These are phyloP conservation scores for Talaromyces atroroseus DNA, from an alignment of 2,329 filamentous ascomycete genomes.

Conservation along the genomic window DNA sequence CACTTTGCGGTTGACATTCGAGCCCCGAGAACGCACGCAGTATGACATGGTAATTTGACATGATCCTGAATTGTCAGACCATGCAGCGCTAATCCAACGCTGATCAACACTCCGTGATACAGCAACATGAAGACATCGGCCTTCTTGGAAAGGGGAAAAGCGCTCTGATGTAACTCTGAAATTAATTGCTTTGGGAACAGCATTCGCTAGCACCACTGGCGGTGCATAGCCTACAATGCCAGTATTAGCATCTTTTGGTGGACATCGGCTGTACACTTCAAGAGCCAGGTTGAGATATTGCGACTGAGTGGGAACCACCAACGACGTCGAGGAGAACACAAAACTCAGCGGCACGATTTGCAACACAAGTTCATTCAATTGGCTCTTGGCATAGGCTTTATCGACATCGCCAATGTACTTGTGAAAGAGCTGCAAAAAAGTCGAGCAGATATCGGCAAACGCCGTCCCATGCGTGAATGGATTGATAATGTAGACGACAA, in stretches of 20 bases:
- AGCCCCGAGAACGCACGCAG: slow-evolving; percentile 42
- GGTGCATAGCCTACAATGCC: slow-evolving; percentile 45
- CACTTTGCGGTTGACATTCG: slow-evolving; percentile 31
- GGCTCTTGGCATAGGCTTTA: slow-evolving; percentile 23
- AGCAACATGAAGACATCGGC: slow-evolving; percentile 54
- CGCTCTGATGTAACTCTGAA: slow-evolving; percentile 52
- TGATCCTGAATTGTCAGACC: slow-evolving; percentile 54
- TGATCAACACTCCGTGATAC: slow-evolving; percentile 53
- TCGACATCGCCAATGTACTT: slow-evolving; percentile 43
- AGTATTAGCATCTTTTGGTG: slow-evolving; percentile 35
- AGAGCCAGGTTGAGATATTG: slow-evolving; percentile 49
- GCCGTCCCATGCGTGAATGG: slow-evolving; percentile 47
- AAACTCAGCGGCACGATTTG: slow-evolving; percentile 55
- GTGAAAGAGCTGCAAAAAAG: slow-evolving; percentile 54
- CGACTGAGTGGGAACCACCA: slow-evolving; percentile 47
- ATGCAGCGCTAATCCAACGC: slow-evolving; percentile 55
- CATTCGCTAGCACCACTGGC: slow-evolving; percentile 50
- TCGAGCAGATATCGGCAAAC: slow-evolving; percentile 49
- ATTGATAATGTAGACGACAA: slow-evolving; percentile 56
- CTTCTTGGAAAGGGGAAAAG: slow-evolving; percentile 52
- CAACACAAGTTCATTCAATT: slow-evolving; percentile 48
- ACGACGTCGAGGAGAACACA: slow-evolving; percentile 46
- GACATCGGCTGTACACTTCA: slow-evolving; percentile 55
- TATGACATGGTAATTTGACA: slow-evolving; percentile 52
- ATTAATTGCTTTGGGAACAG: slow-evolving; percentile 48